Base-by-base conservation (phyloP, 352 stramenopile species). In the Pythium graminicola region DNA sequence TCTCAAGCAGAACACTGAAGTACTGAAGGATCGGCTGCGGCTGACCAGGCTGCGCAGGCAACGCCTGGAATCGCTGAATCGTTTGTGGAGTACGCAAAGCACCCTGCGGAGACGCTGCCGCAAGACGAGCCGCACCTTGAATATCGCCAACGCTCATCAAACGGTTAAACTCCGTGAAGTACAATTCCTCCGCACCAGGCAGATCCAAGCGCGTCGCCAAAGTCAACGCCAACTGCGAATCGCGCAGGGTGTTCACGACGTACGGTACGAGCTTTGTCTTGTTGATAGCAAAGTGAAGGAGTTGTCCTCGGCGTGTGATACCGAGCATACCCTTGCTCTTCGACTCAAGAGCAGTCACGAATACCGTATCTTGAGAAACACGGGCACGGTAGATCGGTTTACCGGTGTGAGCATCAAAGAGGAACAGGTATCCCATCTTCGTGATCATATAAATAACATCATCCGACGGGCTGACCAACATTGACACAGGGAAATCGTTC, bases 371-470 rank as follows among this genome's bases (percentile, higher is more conserved):
- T 52, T 98, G 86, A 13, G 93, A 98, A 48, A 99, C 95, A 54
- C 95, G 95, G 26, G 93, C 95, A 53, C 97, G 85, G 78, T 98
- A 99, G 49, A 99, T 86, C 35, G 96, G 95, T 75, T 99, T 99
- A 57, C 96, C 96, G 32, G 94, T 95, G 77, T 98, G 93, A 50
- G 98, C 87, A 70, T 99, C 97, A 71, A 99, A 99, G 57, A 99
- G 85, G 82, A 98, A 99, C 29, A 99, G 76, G 71, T 99, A 99
- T 43, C 97, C 97, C 90, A 98, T 99, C 86, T 99, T 99, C 28
- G 97, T 98, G 59, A 99, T 95, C 74, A 99, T 93, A 71, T 98
- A 99, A 36, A 98, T 88, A 47, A 99, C 72, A 53, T 98, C 93
- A 54, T 98, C 87, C 29, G 72, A 67, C 13, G 86, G 78, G 28